Evolutionary conservation across 2,329 filamentous ascomycete genomes (phyloP).

Genomic region (Coleophoma crateriformis): DNA sequence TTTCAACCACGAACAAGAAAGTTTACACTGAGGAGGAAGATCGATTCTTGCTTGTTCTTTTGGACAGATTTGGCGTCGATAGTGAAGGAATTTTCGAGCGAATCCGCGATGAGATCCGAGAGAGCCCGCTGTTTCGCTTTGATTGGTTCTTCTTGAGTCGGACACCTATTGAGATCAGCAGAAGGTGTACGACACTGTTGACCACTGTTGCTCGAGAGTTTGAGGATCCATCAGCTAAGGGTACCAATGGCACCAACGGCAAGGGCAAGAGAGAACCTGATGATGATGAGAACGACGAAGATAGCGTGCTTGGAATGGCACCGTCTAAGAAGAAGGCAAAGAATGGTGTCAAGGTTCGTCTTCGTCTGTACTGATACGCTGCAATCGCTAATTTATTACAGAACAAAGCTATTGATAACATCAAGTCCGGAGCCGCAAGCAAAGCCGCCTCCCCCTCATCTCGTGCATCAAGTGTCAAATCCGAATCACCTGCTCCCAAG

Average conservation of each 20-base stretch:
- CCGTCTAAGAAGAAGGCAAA: conserved; percentile 95
- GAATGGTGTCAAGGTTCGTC: conserved; percentile 66
- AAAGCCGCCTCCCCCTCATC: conserved; percentile 73
- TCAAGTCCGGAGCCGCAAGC: conserved; percentile 66
- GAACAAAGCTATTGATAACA: conserved; percentile 90
- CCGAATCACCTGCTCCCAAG: conserved; percentile 38
- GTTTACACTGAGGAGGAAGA: conserved; percentile 99
- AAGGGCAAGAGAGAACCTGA: conserved; percentile 70
- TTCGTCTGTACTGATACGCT: not conserved
- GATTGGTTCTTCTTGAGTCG: conserved; percentile 99
- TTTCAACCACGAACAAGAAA: conserved; percentile 99
- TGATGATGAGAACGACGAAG: conserved; percentile 81
- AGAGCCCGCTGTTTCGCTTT: conserved; percentile 91
- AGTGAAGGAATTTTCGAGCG: conserved; percentile 85
- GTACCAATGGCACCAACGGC: conserved; percentile 55
- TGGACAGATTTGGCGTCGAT: conserved; percentile 90
- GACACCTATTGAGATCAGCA: conserved; percentile 86
- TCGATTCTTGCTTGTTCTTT: conserved; percentile 85
- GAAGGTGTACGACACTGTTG: conserved; percentile 88
- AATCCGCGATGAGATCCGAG: conserved; percentile 95
- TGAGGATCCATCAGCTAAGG: conserved; percentile 54
- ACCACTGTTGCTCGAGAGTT: conserved; percentile 95
- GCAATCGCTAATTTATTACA: conserved; percentile 31
- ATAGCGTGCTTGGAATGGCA: conserved; percentile 70
- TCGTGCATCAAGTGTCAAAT: conserved; percentile 82